Conservation (phyloP, 2,329 filamentous ascomycete species). For the Aspergillus cejpii region DNA sequence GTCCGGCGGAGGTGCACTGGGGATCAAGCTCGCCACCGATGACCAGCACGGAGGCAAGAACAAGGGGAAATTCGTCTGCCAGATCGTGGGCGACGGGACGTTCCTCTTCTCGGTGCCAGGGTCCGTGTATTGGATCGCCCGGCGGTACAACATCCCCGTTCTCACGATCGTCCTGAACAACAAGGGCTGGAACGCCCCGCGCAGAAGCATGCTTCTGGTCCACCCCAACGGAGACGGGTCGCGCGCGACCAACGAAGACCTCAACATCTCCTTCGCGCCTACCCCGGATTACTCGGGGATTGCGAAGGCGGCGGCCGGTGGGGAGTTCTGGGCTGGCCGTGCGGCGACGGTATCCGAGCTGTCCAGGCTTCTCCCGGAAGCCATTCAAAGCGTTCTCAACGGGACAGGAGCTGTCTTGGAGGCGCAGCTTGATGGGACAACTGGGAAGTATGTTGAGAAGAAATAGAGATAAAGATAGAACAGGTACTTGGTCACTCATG, state of each 20-base stretch:
- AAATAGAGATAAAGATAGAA: background rate
- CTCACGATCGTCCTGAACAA: constrained; percentile 64
- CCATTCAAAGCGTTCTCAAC: constrained; percentile 52
- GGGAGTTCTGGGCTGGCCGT: constrained; percentile 55
- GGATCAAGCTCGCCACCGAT: constrained; percentile 66
- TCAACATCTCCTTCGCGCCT: constrained; percentile 61
- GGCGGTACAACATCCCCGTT: constrained; percentile 59
- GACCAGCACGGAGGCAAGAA: constrained; percentile 43
- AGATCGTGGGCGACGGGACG: constrained; percentile 62
- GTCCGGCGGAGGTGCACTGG: constrained; percentile 68
- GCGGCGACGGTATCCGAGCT: constrained; percentile 54
- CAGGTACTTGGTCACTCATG: background rate
- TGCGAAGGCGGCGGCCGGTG: constrained; percentile 58
- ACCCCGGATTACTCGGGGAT: constrained; percentile 63
- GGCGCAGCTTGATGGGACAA: constrained; percentile 51
- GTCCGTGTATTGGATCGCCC: constrained; percentile 62
- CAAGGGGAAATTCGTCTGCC: constrained; percentile 55
- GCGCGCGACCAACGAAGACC: constrained; percentile 55
- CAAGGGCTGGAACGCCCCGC: constrained; percentile 63
- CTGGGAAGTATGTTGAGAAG: constrained; percentile 46
- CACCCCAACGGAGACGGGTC: constrained; percentile 59
- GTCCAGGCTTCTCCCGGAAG: constrained; percentile 49
- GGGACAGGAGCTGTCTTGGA: constrained; percentile 59
- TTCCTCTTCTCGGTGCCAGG: constrained; percentile 60
- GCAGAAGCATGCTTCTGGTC: constrained; percentile 55